phyloP scores from a whole-genome alignment of 169 alveolate genomes.

The Cyclospora cayetanensis region DNA sequence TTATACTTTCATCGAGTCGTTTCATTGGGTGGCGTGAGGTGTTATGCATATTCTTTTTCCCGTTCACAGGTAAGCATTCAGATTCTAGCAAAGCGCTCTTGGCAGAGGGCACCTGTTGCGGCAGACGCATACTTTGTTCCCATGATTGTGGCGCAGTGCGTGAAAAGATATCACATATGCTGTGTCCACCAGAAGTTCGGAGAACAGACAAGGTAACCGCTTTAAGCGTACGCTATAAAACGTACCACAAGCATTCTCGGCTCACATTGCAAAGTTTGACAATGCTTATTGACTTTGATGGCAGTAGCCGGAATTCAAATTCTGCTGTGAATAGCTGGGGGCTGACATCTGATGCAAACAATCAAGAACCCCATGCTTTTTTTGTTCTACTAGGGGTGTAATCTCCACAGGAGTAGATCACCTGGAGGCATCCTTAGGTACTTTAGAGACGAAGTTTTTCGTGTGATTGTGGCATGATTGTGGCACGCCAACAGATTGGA shows the following conservation, averaged over 20 bases:
- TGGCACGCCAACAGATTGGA: conserved; percentile 21
- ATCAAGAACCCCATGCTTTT: background rate
- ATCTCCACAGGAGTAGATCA: conserved; percentile 25
- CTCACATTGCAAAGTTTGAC: conserved; percentile 49
- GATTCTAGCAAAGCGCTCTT: conserved; percentile 11
- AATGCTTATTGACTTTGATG: too few relatives aligned
- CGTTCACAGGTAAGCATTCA: background rate
- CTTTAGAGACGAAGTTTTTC: background rate
- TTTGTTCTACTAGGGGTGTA: background rate
- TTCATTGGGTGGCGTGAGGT: too few relatives aligned
- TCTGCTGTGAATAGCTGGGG: too few relatives aligned
- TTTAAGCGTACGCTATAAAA: conserved; percentile 15
- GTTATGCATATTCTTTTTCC: too few relatives aligned
- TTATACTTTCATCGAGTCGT: too few relatives aligned
- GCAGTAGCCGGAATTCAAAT: background rate
- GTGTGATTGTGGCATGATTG: too few relatives aligned
- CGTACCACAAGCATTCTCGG: conserved; percentile 48
- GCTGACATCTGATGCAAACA: background rate
- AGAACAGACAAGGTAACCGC: conserved; percentile 31
- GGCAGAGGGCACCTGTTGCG: conserved; percentile 58
- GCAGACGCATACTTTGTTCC: conserved; percentile 59
- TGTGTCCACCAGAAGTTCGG: conserved; percentile 1
- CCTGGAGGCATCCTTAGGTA: background rate
- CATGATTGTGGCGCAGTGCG: conserved; percentile 44
- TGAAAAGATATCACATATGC: conserved; percentile 34